Base-by-base conservation (phyloP, 306 rosid genomes). In the Pyrus betulifolia region DNA sequence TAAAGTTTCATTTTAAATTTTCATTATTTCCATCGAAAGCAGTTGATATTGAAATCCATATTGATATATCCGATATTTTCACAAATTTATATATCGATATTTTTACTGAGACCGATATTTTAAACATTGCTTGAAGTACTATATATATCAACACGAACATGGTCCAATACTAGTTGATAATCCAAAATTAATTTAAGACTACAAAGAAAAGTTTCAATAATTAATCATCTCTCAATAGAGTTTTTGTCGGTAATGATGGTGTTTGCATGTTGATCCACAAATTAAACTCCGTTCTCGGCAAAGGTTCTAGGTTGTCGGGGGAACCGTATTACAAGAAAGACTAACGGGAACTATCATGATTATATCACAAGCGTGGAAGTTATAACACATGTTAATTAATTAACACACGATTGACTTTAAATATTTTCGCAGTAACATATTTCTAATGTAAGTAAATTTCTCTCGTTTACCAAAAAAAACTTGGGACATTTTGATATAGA, bases 171-270 rank as follows among this genome's bases (percentile, higher is more conserved):
- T 51, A 51, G 42, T 42, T 42, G 5, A 51, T 51, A 51, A 51
- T 51, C 55, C 55, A 51, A 51, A 21, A 51, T 51, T 51, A 51
- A 51, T 51, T 67, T 6, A 72, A 71, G 65, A 52, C 45, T 55
- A 7, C 58, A 74, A 13, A 60, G n/a, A 11, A 61, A 74, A 18
- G 73, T 72, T 86, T 25, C 70, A 76, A 73, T 79, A 81, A 88
- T 81, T 79, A 81, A 85, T 84, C 69, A 79, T 77, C 80, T 60
- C 80, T 74, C 57, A 49, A 63, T 61, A 80, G 79, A 83, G 84
- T 79, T 81, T 72, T 25, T 81, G 81, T 69, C 21, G 74, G 71
- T 55, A 76, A 79, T 57, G 31, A 83, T 79, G 77, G 72, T 75
- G 81, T 63, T 42, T 63, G 58, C 12, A 70, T 25, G 40, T 10